Base-by-base conservation (phyloP, 2,329 filamentous ascomycete species). In the Pseudogymnoascus verrucosus region DNA sequence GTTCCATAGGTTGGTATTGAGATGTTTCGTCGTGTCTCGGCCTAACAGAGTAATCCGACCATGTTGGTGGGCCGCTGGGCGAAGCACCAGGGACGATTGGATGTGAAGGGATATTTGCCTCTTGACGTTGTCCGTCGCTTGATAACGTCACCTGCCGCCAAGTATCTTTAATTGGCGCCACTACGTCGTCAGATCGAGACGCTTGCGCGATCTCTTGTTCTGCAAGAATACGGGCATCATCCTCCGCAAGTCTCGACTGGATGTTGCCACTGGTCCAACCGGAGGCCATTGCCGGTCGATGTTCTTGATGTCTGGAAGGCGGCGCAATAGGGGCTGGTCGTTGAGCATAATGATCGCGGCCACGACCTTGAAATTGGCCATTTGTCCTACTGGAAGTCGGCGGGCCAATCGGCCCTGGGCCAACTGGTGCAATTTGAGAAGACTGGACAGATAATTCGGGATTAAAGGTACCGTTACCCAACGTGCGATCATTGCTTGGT, bases 401-500 rank as follows among this genome's bases (percentile, higher is more conserved):
- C 37, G 73, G 73, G 26, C 72, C 73, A 63, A 75, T 75, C 54
- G 73, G 73, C 26, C 70, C 72, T 51, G 73, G 73, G 57, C 67
- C 67, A 36, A 69, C 64, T 34, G 68, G 64, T 63, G 61, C 21
- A 26, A 65, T 63, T 57, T 71, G 69, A 37, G 72, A 71, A 28
- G 73, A 70, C 6, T 74, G 16, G 75, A 75, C 44, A 73, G 80
- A 81, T 61, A 88, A 79, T 68, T 86, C 84, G 11, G 84, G 80
- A 64, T 83, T 85, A 70, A 93, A 93, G 0, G 89, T 91, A 47
- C 89, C 89, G 72, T 93, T 93, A 3, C 89, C 89, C 19, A 93
- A 84, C 10, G 84, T 86, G 62, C 86, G 82, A 68, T 90, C 86
- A 69, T 84, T 87, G 63, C 85, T 84, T n/a, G 86, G 87, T 47